Conservation (phyloP, 2,329 filamentous ascomycete genomes). For the Decorospora gaudefroyi region DNA sequence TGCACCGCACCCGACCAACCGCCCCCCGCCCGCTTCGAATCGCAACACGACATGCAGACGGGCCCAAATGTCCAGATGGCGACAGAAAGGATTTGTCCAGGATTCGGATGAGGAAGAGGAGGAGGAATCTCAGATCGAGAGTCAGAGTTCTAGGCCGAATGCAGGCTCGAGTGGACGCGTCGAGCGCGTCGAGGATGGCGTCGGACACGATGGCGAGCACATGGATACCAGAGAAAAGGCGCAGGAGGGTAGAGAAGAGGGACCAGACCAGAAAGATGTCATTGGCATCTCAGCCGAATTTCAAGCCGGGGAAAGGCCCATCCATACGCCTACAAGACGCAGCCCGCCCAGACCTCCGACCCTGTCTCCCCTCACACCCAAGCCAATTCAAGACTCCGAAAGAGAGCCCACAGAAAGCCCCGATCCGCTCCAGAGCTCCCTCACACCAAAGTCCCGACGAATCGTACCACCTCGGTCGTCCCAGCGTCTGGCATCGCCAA, state of each 20-base stretch:
- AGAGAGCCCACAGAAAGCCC: slow-evolving; percentile 34
- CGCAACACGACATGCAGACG: slow-evolving; percentile 42
- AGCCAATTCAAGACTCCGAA: slow-evolving; percentile 1
- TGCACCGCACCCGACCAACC: slow-evolving; percentile 13
- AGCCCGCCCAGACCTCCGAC: slow-evolving; percentile 20
- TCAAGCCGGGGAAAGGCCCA: not conserved
- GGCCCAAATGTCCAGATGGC: slow-evolving; percentile 56
- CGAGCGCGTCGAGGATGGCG: slow-evolving; percentile 24
- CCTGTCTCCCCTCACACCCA: slow-evolving; percentile 29
- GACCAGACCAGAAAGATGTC: not conserved
- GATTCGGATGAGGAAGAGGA: slow-evolving; percentile 59
- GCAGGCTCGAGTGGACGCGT: slow-evolving; percentile 21
- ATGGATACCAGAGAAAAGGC: not conserved
- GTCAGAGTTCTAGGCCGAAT: slow-evolving; percentile 21
- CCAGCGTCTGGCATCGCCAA: slow-evolving; percentile 13
- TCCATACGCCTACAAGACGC: slow-evolving; percentile 13
- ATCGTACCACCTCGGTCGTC: slow-evolving; percentile 7
- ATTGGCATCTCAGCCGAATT: too few relatives aligned
- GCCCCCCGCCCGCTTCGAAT: slow-evolving; percentile 22
- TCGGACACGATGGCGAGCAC: slow-evolving; percentile 1
- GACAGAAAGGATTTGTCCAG: slow-evolving; percentile 55
- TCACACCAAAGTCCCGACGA: slow-evolving; percentile 9
- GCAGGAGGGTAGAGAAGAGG: not conserved
- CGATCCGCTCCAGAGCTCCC: slow-evolving; percentile 36
- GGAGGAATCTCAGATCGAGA: slow-evolving; percentile 39